These are phyloP conservation scores for Russula emetica DNA, from an alignment of 768 basidiomycete species.

Conservation along the genomic window DNA sequence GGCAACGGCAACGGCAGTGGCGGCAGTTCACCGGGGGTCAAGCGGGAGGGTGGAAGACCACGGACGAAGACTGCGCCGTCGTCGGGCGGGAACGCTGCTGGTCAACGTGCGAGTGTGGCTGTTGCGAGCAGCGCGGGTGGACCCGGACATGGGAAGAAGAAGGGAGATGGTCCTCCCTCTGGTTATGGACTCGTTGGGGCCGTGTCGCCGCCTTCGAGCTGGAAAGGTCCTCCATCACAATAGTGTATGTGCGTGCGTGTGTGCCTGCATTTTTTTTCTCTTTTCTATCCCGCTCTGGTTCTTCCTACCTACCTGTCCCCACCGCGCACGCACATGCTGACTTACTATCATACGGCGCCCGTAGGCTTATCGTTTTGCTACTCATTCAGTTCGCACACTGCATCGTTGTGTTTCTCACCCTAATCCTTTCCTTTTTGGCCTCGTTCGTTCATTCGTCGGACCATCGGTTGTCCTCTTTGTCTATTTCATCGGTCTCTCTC, in stretches of 20 bases:
- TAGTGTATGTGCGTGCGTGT: not conserved
- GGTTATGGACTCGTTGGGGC: slow-evolving; percentile 25
- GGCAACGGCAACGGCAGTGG: slow-evolving; percentile 8
- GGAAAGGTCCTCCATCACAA: slow-evolving; percentile 29
- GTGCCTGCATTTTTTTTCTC: not conserved
- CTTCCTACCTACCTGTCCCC: no score
- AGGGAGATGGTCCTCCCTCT: not conserved
- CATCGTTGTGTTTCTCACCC: not conserved
- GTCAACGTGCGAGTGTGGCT: slow-evolving; percentile 1
- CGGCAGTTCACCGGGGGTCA: slow-evolving; percentile 10
- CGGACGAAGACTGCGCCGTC: slow-evolving; percentile 36
- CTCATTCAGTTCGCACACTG: not conserved
- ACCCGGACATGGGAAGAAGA: slow-evolving; percentile 6
- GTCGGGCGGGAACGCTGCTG: slow-evolving; percentile 8
- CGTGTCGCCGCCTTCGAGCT: slow-evolving; percentile 36
- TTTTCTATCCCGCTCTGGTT: not conserved
- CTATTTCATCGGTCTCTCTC: not conserved
- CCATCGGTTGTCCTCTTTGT: not conserved
- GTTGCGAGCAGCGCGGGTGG: not conserved
- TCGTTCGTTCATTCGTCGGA: not conserved
- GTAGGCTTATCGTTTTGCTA: not conserved
- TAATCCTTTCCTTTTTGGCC: not conserved
- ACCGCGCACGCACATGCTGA: not conserved
- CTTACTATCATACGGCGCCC: not conserved
- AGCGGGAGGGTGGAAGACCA: slow-evolving; percentile 28